phyloP scores from a whole-genome alignment of 306 rosid genomes.

The Rubus idaeus region DNA sequence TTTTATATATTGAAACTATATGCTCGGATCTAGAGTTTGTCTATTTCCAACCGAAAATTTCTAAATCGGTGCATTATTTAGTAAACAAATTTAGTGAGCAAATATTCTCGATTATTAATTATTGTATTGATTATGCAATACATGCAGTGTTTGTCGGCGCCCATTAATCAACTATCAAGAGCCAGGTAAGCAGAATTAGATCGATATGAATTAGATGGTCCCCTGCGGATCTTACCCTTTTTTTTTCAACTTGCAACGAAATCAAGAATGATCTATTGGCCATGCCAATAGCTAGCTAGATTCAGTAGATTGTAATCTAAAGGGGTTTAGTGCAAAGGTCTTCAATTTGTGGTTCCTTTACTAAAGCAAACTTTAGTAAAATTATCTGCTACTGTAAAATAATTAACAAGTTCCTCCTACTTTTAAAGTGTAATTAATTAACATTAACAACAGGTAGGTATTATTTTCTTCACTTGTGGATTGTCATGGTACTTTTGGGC shows the following conservation, averaged over 20 bases:
- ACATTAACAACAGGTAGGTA: background rate
- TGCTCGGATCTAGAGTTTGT: background rate
- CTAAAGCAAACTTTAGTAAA: slow-evolving; percentile 24
- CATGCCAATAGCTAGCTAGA: slow-evolving; percentile 32
- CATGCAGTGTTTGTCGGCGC: background rate
- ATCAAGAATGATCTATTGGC: slow-evolving; percentile 25
- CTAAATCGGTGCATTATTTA: background rate
- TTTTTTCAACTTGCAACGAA: background rate
- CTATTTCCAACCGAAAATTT: background rate
- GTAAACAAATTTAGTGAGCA: background rate
- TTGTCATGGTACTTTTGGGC: background rate
- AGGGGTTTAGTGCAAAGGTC: background rate
- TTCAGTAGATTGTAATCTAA: slow-evolving; percentile 34
- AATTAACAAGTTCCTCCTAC: slow-evolving; percentile 6
- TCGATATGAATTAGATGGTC: slow-evolving; percentile 13
- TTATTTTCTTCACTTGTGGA: slow-evolving; percentile 6
- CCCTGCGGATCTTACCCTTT: slow-evolving; percentile 3
- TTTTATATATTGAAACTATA: background rate
- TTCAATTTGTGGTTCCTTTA: slow-evolving; percentile 21
- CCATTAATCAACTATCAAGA: slow-evolving; percentile 5
- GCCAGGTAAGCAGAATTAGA: background rate
- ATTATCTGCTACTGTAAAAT: background rate
- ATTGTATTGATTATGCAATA: background rate
- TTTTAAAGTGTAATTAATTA: slow-evolving; percentile 22
- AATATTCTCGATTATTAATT: no score